A percentile compares a stretch with the other conserved stretches of the same genome.
Conservation (phyloP, 2,329 filamentous ascomycete species). For the Arthroderma uncinatum region DNA sequence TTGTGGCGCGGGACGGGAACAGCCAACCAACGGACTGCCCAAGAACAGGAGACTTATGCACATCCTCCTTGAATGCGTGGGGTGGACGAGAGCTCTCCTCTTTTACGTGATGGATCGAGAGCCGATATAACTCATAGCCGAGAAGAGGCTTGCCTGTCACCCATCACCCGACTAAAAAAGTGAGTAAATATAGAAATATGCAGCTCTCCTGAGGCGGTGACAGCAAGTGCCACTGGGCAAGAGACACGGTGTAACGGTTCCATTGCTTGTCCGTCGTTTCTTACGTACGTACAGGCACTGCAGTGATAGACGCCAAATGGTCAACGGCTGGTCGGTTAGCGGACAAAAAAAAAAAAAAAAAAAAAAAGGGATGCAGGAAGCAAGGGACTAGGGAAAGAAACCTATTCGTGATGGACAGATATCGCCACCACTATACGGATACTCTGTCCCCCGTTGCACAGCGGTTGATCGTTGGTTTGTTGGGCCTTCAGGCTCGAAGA, state of each 20-base stretch:
- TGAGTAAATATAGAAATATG: background rate
- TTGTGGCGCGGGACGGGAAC: background rate
- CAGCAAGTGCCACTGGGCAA: background rate
- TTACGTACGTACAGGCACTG: background rate
- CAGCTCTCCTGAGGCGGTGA: background rate
- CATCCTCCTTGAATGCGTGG: background rate
- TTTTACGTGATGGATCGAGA: no score
- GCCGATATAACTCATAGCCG: no score
- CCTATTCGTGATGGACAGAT: background rate
- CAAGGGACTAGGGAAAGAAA: background rate
- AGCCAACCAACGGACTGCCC: background rate
- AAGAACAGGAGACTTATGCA: background rate
- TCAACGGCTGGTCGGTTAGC: background rate
- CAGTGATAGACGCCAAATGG: background rate
- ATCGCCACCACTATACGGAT: background rate
- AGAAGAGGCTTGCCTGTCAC: background rate
- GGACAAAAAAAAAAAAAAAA: background rate
- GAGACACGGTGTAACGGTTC: constrained; percentile 1
- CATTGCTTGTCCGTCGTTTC: background rate
- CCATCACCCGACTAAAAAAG: background rate
- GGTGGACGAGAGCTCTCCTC: background rate
- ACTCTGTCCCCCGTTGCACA: background rate
- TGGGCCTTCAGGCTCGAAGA: background rate
- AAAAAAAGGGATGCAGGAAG: background rate
- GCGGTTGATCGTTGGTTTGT: background rate